phyloP scores from a whole-genome alignment of 23 red algal species.

The Gracilaria caudata region DNA sequence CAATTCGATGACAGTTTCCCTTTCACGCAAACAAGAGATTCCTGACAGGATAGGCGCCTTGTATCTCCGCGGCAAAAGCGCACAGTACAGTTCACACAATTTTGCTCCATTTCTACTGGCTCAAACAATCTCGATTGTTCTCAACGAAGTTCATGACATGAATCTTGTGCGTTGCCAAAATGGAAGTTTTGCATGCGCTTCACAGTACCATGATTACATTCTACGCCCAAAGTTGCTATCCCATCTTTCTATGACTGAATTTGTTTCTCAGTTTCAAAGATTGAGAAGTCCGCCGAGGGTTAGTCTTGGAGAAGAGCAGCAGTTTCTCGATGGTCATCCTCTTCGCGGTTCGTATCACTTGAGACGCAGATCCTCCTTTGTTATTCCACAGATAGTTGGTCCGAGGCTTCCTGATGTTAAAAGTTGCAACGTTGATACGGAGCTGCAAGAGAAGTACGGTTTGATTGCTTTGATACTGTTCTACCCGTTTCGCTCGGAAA shows the following conservation, averaged over 20 bases:
- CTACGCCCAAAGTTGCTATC: not conserved
- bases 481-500: not conserved
- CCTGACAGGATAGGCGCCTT: not conserved
- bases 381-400: not conserved
- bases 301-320: too few species aligned
- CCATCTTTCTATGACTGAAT: not conserved
- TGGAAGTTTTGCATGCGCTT: not conserved
- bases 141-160: not conserved
- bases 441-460: too few species aligned
- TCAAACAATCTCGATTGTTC: not conserved
- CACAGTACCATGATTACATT: not conserved
- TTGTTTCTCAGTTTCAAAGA: not conserved
- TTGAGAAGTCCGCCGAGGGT: too few species aligned
- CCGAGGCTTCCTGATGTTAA: not conserved
- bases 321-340: too few species aligned
- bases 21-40: not conserved
- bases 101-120: not conserved
- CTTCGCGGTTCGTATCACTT: too few species aligned
- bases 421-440: too few species aligned
- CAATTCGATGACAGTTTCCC: not conserved
- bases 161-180: not conserved
- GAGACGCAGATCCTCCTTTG: not conserved
- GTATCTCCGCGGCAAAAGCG: not conserved
- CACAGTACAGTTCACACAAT: not conserved
- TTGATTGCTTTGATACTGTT: conserved; percentile 1